phyloP scores from a whole-genome alignment of 202 grass and related monocot genomes.

The Sporobolus alterniflorus region DNA sequence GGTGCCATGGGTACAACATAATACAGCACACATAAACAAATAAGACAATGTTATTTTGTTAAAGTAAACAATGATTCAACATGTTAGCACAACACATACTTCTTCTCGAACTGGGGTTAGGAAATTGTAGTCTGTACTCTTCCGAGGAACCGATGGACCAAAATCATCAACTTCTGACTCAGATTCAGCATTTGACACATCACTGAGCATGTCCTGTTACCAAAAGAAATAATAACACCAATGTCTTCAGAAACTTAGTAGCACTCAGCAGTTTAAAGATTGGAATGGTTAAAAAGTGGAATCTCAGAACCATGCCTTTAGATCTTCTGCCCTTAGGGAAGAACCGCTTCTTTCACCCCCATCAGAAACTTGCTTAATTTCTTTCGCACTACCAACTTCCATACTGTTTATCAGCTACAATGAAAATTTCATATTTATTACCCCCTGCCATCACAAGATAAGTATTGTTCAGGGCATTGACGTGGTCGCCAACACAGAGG shows the following conservation, averaged over 20 bases:
- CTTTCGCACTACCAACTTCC: conserved; percentile 44
- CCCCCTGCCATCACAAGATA: neutral
- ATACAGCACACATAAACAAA: neutral
- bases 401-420: conserved; percentile 67
- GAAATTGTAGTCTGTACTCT: conserved; percentile 39
- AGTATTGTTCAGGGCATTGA: neutral
- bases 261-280: neutral
- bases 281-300: conserved; percentile 16
- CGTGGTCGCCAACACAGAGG: neutral
- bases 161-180: conserved; percentile 67
- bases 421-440: conserved; percentile 28
- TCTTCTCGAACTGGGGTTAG: conserved; percentile 75
- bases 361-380: conserved; percentile 56
- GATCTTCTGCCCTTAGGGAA: conserved; percentile 51
- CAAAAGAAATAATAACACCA: conserved; percentile 35
- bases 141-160: conserved; percentile 46
- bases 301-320: conserved; percentile 69
- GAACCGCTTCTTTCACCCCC: conserved; percentile 52
- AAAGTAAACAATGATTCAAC: neutral
- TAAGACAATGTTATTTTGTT: neutral
- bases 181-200: conserved; percentile 53
- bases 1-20: neutral
- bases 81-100: conserved; percentile 37
- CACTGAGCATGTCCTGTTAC: conserved; percentile 47
- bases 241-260: neutral